These are phyloP conservation scores for Pneumocystis murina DNA, from an alignment of 1,139 yeast genomes.

Conservation along the genomic window DNA sequence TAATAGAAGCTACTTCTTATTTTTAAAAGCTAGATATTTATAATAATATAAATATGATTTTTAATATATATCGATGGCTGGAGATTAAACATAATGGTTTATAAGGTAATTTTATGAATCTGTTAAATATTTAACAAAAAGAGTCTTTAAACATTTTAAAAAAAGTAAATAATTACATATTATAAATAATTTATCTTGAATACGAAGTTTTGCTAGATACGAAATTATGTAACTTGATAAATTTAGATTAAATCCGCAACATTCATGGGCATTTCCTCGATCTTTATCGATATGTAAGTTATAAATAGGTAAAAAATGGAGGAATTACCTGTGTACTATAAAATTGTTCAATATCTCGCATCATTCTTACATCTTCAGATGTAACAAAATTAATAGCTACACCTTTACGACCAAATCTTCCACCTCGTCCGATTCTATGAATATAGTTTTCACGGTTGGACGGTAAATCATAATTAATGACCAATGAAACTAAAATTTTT, in stretches of 20 bases:
- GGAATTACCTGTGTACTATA: conserved; percentile 63
- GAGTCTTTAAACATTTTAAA: background rate
- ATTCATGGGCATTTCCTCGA: conserved; percentile 95
- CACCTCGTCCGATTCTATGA: conserved; percentile 99
- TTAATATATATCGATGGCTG: too few species aligned
- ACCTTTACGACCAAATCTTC: conserved; percentile 99
- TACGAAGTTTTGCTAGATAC: background rate
- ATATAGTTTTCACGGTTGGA: conserved; percentile 95
- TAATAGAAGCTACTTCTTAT: background rate
- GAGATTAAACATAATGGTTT: too few species aligned
- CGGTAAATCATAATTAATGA: conserved; percentile 95
- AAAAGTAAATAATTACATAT: background rate
- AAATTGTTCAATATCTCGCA: conserved; percentile 96
- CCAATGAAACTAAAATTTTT: conserved; percentile 54
- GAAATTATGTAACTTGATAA: background rate
- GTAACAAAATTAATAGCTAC: conserved; percentile 98
- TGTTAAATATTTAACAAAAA: background rate
- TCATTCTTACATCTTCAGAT: conserved; percentile 73
- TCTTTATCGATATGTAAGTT: conserved; percentile 18
- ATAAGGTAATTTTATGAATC: too few species aligned
- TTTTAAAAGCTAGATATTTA: background rate
- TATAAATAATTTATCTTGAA: background rate
- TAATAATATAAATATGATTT: too few species aligned
- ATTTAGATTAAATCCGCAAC: conserved; percentile 24
- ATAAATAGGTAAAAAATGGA: background rate